phyloP scores from a whole-genome alignment of 257 asterid genomes.

The Lycium ferocissimum region DNA sequence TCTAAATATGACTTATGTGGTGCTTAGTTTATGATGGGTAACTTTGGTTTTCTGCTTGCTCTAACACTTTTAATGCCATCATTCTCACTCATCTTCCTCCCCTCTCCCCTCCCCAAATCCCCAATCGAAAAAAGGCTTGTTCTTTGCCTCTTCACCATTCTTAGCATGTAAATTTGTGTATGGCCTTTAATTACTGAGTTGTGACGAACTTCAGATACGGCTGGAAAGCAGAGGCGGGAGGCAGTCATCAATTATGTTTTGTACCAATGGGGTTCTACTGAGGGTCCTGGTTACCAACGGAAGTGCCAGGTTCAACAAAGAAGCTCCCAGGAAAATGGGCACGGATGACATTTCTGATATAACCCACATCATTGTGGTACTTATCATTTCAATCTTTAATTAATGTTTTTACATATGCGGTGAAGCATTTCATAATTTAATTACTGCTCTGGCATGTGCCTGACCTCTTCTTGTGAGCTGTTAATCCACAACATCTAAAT shows the following conservation, averaged over 20 bases:
- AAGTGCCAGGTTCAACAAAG: conserved; percentile 42
- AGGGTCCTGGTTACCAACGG: conserved; percentile 67
- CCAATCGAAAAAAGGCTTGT: not conserved
- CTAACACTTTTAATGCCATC: not conserved
- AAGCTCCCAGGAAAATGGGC: conserved; percentile 42
- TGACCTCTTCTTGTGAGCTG: conserved; percentile 14
- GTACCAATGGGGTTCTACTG: conserved; percentile 89
- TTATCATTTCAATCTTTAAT: conserved; percentile 38
- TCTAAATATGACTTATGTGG: not conserved
- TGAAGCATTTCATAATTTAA: conserved; percentile 34
- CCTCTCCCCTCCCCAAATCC: not conserved
- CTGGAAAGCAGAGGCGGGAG: conserved; percentile 90
- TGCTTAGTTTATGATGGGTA: not conserved
- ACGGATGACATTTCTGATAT: conserved; percentile 56
- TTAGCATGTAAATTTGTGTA: not conserved
- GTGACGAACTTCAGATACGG: conserved; percentile 69
- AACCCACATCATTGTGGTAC: conserved; percentile 96
- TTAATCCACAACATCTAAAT: not conserved
- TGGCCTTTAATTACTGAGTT: conserved; percentile 20
- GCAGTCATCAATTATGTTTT: conserved; percentile 83
- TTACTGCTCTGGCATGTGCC: conserved; percentile 9
- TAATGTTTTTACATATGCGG: not conserved
- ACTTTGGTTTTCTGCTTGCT: not conserved
- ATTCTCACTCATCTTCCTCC: not conserved
- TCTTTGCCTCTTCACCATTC: not conserved